These are phyloP conservation scores for Aspergillus flavus DNA, from an alignment of 2,329 filamentous ascomycete species.

Conservation along the genomic window DNA sequence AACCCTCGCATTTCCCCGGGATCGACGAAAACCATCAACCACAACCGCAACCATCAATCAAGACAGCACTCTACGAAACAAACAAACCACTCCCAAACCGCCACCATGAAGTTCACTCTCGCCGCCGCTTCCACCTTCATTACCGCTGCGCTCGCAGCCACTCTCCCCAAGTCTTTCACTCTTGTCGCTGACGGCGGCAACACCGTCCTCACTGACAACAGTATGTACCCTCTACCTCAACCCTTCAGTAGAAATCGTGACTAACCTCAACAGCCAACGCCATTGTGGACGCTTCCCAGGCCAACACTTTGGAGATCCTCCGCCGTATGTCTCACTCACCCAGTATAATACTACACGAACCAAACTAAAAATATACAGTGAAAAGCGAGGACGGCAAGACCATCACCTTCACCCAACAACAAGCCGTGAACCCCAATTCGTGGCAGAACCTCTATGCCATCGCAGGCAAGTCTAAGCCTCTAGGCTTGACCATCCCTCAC, in stretches of 20 bases:
- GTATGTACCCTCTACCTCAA: neutral
- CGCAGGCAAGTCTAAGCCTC: neutral
- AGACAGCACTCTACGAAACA: neutral
- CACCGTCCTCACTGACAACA: constrained; percentile 12
- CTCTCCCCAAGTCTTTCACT: constrained; percentile 15
- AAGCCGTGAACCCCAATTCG: neutral
- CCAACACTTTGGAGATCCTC: constrained; percentile 1
- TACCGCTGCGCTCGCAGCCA: constrained; percentile 7
- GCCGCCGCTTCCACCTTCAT: constrained; percentile 11
- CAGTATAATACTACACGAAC: neutral
- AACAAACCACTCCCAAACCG: neutral
- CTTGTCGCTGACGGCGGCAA: constrained; percentile 17
- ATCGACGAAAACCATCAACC: neutral
- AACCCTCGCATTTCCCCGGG: neutral
- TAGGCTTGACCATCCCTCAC: constrained; percentile 9
- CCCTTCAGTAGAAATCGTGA: neutral
- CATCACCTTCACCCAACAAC: constrained; percentile 3
- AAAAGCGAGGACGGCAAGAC: neutral
- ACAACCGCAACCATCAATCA: neutral
- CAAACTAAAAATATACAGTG: neutral
- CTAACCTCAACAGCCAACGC: constrained; percentile 8
- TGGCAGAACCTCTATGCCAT: constrained; percentile 11
- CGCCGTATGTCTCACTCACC: neutral
- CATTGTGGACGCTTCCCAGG: neutral
- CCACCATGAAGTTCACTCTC: constrained; percentile 14